Conservation (phyloP, 2,329 filamentous ascomycete genomes). For the Endothia cerciana region DNA sequence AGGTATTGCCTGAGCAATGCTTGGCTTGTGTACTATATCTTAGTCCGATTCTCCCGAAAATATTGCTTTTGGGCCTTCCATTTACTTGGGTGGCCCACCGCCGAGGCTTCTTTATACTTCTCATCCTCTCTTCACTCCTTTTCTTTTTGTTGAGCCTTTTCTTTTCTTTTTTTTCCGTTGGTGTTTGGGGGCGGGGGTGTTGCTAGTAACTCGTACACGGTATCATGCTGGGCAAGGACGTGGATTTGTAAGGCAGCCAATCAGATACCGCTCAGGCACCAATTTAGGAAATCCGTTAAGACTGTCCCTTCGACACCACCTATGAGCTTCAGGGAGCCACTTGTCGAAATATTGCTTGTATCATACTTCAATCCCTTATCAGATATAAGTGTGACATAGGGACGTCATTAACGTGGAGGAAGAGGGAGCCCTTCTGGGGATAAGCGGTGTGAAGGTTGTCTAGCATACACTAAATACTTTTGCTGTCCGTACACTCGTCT, state of each 20-base stretch:
- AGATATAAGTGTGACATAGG: not conserved
- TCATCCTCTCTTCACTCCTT: no score
- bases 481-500: not conserved
- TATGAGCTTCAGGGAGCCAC: not conserved
- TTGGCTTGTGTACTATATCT: no score
- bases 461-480: not conserved
- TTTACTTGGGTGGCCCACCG: no score
- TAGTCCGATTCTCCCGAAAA: no score
- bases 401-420: not conserved
- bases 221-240: not conserved
- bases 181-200: not conserved
- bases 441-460: not conserved
- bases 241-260: not conserved
- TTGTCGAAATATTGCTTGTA: not conserved
- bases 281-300: not conserved
- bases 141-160: no score
- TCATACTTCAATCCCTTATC: not conserved
- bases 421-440: not conserved
- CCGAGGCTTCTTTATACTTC: no score
- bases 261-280: not conserved
- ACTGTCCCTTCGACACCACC: not conserved
- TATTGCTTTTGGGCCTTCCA: no score
- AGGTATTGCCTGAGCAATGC: no score
- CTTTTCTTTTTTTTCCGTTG: not conserved
- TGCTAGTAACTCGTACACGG: no score